These are phyloP conservation scores for Russula vinacea DNA, from an alignment of 768 basidiomycete species.

Conservation along the genomic window DNA sequence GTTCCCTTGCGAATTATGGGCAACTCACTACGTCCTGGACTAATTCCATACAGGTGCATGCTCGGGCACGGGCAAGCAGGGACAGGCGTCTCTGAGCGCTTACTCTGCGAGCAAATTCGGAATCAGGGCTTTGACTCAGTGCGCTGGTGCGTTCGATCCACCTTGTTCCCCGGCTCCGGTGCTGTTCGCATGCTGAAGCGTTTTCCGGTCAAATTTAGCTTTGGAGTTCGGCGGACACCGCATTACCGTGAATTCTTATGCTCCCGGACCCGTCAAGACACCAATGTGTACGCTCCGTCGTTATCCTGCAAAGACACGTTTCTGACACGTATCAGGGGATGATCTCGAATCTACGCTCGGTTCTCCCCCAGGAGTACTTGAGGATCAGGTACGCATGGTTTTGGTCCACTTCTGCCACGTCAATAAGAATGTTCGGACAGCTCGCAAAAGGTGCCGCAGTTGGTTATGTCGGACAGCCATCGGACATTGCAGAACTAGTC, in stretches of 20 bases:
- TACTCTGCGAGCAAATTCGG: conserved; percentile 38
- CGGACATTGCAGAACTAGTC: conserved; percentile 36
- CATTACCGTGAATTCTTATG: conserved; percentile 33
- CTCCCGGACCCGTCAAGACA: conserved; percentile 30
- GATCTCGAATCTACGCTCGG: conserved; percentile 12
- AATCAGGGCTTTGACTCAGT: conserved; percentile 35
- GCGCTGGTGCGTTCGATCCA: conserved; percentile 22
- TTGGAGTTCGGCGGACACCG: conserved; percentile 28
- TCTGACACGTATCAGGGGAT: conserved; percentile 18
- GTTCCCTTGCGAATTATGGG: neutral
- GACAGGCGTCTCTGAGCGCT: conserved; percentile 25
- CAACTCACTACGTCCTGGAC: neutral
- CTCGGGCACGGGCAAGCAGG: conserved; percentile 12
- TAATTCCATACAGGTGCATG: conserved; percentile 22
- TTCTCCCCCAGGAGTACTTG: conserved; percentile 17
- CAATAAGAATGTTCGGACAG: conserved; percentile 4
- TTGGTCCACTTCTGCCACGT: too few species aligned
- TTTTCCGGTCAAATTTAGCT: conserved; percentile 18
- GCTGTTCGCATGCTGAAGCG: conserved; percentile 8
- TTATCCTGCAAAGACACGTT: neutral
- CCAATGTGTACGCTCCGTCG: conserved; percentile 24
- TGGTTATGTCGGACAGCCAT: conserved; percentile 30
- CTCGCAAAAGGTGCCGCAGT: conserved; percentile 27
- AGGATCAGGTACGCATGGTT: conserved; percentile 17
- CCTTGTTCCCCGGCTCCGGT: neutral